Evolutionary conservation across 371 early-diverging fungal genomes (phyloP).

Genomic region (Saksenaea oblongispora): DNA sequence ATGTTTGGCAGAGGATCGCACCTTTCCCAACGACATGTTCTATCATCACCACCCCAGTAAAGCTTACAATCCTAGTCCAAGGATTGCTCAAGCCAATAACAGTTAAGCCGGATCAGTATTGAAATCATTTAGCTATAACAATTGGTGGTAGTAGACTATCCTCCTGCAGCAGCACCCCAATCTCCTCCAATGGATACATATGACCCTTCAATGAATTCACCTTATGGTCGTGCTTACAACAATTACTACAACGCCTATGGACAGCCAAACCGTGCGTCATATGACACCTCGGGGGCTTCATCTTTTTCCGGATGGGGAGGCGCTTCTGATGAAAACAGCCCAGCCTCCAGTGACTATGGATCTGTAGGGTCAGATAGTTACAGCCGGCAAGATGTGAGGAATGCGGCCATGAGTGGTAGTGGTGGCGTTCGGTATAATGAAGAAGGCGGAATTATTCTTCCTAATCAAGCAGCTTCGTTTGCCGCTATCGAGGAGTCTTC

Average conservation of each 20-base stretch:
- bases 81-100: not conserved
- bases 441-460: slow-evolving; percentile 13
- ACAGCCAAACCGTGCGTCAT: not conserved
- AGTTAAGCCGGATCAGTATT: not conserved
- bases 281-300: not conserved
- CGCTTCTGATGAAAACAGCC: not conserved
- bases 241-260: not conserved
- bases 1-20: not conserved
- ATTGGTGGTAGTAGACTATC: not conserved
- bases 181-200: not conserved
- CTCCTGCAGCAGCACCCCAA: not conserved
- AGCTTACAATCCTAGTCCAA: slow-evolving; percentile 7
- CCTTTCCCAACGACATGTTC: slow-evolving; percentile 19
- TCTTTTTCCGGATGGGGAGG: not conserved
- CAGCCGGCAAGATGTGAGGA: not conserved
- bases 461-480: slow-evolving; percentile 1
- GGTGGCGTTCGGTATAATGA: slow-evolving; percentile 11
- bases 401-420: not conserved
- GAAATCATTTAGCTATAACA: not conserved
- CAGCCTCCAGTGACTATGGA: too few relatives aligned
- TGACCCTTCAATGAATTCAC: not conserved
- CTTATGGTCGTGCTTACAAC: not conserved
- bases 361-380: not conserved
- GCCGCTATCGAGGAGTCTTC: not conserved
- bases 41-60: slow-evolving; percentile 25